Evolutionary conservation across 2,329 filamentous ascomycete species (phyloP), one percentile per base, ranked within the genome.

Genomic region (Alternaria consortialis): DNA sequence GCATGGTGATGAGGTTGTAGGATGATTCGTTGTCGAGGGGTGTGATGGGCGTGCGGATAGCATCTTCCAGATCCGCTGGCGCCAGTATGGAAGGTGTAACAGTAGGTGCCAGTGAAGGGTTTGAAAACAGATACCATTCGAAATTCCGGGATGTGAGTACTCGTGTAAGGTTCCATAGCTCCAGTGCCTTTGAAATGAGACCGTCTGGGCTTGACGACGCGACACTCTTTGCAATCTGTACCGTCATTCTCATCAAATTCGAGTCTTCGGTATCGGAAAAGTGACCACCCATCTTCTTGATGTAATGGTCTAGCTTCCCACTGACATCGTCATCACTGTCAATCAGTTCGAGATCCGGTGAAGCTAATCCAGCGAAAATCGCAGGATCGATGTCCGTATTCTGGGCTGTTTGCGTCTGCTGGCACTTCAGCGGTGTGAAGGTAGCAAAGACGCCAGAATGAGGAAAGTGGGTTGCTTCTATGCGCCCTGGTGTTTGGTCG

Each of bases 141-240:
- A 84, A 65, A 25, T 82, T 79, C 4, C 74, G 77, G 23, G 84
- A 82, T n/a, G 83, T 82, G 15, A 88, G 79, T 46, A 88, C 80
- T 39, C 82, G 80, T 7, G 86, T 88, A 13, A 83, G 81, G 31
- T 84, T 80, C 85, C 86, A 88, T 5, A 88, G 77, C 64, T 88
- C 84, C 47, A 87, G 74, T 2, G 82, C 81, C 43, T 84, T 82
- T 17, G 81, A 76, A 12, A 88, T 75, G 9, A 87, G 75, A 15
- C 76, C 73, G 66, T 85, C 83, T 27, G 74, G 69, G 54, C 76
- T 79, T 7, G 72, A 64, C 5, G 73, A 69, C 34, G 60, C 71
- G 34, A 80, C 62, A 15, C 63, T 66, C 15, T 75, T 65, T 20
- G 80, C 79, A 17, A 67, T 71, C 15, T 73, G 62, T 37, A 87